These are phyloP conservation scores for Vanrija humicola DNA, from an alignment of 1,284 basidiomycete species.

Conservation along the genomic window DNA sequence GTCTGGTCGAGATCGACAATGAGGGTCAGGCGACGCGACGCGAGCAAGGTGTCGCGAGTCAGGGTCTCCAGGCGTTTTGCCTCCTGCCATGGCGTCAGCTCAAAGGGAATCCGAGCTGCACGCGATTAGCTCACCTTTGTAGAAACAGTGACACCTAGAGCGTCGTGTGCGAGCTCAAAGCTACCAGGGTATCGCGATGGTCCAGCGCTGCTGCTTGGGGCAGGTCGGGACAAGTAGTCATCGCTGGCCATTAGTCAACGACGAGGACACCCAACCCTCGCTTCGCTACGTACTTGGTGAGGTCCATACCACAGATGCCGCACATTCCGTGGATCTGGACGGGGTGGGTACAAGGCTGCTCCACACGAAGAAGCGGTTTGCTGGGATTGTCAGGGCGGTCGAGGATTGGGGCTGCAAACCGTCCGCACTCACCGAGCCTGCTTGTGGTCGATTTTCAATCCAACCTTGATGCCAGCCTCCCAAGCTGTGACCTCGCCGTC, in stretches of 20 bases:
- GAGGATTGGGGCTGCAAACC: not conserved
- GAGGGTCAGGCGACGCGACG: conserved; percentile 75
- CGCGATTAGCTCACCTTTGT: conserved; percentile 29
- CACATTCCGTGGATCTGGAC: conserved; percentile 89
- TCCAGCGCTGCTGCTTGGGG: conserved; percentile 60
- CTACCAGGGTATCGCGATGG: conserved; percentile 33
- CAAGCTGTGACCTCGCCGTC: conserved; percentile 57
- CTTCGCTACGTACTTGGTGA: conserved; percentile 67
- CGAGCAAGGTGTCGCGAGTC: conserved; percentile 70
- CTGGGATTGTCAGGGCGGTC: conserved; percentile 15
- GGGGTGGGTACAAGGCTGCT: conserved; percentile 88
- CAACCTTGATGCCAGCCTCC: conserved; percentile 32
- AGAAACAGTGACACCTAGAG: conserved; percentile 50
- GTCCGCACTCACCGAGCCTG: conserved; percentile 24
- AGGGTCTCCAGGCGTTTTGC: conserved; percentile 82
- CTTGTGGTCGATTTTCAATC: conserved; percentile 32
- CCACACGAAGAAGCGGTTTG: conserved; percentile 60
- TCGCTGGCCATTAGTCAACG: conserved; percentile 53
- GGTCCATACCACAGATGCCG: conserved; percentile 86
- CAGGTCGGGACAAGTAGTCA: conserved; percentile 79
- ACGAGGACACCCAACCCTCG: not conserved
- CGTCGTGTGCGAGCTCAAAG: conserved; percentile 47
- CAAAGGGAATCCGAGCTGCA: not conserved
- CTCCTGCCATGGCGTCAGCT: conserved; percentile 56
- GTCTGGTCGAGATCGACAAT: conserved; percentile 99